These are phyloP conservation scores for Fraxinus excelsior DNA, from an alignment of 257 asterid genomes.

Conservation along the genomic window DNA sequence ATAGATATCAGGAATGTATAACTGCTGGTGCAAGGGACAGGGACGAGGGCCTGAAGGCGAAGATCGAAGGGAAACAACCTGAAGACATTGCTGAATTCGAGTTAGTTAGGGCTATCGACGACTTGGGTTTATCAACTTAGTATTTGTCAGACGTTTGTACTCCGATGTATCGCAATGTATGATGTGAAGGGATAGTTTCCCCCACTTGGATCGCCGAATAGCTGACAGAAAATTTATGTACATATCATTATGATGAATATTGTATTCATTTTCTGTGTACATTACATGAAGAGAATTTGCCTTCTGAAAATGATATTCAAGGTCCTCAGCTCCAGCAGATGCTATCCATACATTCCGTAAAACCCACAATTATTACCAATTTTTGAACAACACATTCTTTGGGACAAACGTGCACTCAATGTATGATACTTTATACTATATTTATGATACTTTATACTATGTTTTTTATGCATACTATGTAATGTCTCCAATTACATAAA, in stretches of 20 bases:
- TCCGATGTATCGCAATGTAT: neutral
- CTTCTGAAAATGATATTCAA: neutral
- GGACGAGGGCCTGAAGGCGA: constrained; percentile 36
- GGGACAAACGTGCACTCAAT: too few species aligned
- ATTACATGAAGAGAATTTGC: neutral
- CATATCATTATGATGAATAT: neutral
- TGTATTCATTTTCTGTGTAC: constrained; percentile 4
- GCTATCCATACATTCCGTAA: too few species aligned
- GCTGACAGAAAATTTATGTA: neutral
- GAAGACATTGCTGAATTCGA: constrained; percentile 51
- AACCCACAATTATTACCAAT: too few species aligned
- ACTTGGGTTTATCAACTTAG: constrained; percentile 56
- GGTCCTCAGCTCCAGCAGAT: too few species aligned
- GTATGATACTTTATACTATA: too few species aligned
- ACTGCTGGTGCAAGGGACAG: constrained; percentile 40
- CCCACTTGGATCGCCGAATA: neutral
- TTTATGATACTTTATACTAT: too few species aligned
- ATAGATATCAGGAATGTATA: constrained; percentile 73
- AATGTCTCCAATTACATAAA: too few species aligned
- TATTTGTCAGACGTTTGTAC: neutral
- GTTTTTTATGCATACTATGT: too few species aligned
- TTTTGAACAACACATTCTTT: too few species aligned
- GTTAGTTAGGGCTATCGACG: constrained; percentile 57
- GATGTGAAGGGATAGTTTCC: neutral
- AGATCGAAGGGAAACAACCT: constrained; percentile 42